Conservation (phyloP, 2,329 filamentous ascomycete genomes). For the Polychaeton citri region DNA sequence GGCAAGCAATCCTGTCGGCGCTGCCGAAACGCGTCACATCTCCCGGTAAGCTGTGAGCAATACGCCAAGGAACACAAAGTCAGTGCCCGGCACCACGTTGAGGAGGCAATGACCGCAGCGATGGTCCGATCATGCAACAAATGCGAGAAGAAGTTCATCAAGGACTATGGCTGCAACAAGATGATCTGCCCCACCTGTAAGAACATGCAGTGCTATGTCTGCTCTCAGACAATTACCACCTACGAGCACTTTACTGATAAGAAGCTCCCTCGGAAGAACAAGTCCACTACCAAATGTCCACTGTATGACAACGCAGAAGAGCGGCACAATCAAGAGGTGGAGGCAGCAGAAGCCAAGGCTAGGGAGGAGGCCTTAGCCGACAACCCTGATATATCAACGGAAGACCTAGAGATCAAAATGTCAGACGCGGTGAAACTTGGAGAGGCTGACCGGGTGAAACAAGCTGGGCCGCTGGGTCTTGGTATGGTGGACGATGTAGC, state of each 20-base stretch:
- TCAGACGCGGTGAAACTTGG: constrained; percentile 32
- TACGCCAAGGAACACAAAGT: constrained; percentile 45
- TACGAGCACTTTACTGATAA: constrained; percentile 55
- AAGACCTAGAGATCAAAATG: constrained; percentile 45
- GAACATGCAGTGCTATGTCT: constrained; percentile 53
- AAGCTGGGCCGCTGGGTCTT: too few species aligned
- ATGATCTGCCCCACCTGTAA: constrained; percentile 55
- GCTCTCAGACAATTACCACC: constrained; percentile 46
- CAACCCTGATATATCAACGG: constrained; percentile 47
- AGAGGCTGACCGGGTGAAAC: too few species aligned
- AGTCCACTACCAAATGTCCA: constrained; percentile 37
- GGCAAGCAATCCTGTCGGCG: constrained; percentile 37
- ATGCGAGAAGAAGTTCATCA: constrained; percentile 64
- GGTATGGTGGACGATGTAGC: too few species aligned
- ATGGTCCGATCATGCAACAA: constrained; percentile 63
- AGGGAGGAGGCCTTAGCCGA: constrained; percentile 42
- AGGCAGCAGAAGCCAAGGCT: constrained; percentile 45
- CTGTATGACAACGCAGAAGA: constrained; percentile 50
- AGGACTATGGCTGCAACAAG: constrained; percentile 70
- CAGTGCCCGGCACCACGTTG: constrained; percentile 52
- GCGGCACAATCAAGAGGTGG: constrained; percentile 51
- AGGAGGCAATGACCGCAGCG: constrained; percentile 74
- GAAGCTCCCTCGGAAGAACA: constrained; percentile 25
- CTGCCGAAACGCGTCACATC: constrained; percentile 56
- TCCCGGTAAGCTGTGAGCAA: constrained; percentile 60